Evolutionary conservation across 73 alveolate species (phyloP), one percentile per base, ranked within the genome.

Genomic region (Strombidium stylifer): DNA sequence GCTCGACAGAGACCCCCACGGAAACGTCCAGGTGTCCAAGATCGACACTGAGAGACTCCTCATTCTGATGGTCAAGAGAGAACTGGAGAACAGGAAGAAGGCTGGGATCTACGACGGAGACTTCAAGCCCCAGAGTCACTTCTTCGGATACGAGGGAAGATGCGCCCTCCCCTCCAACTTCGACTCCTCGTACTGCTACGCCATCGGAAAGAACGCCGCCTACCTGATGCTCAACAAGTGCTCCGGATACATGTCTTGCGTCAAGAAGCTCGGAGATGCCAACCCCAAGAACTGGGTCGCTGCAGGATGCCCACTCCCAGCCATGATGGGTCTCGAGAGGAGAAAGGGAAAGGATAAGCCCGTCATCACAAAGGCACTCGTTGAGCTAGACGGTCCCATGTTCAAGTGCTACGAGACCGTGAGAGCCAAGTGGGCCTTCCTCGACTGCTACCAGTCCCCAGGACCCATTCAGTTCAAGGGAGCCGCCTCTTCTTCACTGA

Each of bases 91-190:
- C 48, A 73, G 97, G 72, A 66, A 85, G 51, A 52, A 70, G 21
- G 71, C 57, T 16, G 92, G 89, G 15, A 30, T 21, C 46, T 80
- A 34, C 65, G 46, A 55, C 10, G 95, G 95, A 27, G 71, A 78
- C 28, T 95, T 95, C 69, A 60, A 66, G 18, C 84, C 96, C 32
- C 86, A 74, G 39, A 56, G 72, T 62, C 98, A 92, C 56, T 92
- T 80, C 89, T 88, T 84, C 65, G 99, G 99, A 20, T 96, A 96
- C 61, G 99, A 96, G 64, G 99, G 99, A 28, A 84, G 99, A 68
- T 85, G 97, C 81, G 97, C 97, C 12, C 86, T 94, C 58, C 99
- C 99, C 19, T 69, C 97, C 15, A 93, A 91, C 64, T 96, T 96
- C 62, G 99, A 96, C 80, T 82, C 98, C 30, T 85, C 89, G 36